Percentiles rank a stretch among this genome's conserved stretches.
phyloP scores from a whole-genome alignment of 2,329 filamentous ascomycete species.

The Cyclaneusma minus region DNA sequence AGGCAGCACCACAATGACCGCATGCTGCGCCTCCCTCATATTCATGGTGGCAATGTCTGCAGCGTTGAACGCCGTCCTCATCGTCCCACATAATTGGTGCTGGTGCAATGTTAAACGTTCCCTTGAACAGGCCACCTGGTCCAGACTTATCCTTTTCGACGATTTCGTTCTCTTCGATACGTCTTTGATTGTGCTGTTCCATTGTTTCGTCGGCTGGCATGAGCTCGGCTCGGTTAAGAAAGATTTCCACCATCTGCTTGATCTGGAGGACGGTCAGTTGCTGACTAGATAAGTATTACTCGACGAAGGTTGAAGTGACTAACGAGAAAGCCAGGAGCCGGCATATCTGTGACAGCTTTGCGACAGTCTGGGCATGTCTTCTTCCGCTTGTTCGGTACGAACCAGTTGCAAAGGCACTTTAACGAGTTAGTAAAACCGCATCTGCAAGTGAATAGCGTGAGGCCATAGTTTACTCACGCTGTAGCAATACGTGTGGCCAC shows the following conservation, averaged over 20 bases:
- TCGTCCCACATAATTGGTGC: slow-evolving; percentile 25
- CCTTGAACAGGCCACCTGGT: slow-evolving; percentile 44
- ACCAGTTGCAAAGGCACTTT: slow-evolving; percentile 21
- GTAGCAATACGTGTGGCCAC: slow-evolving; percentile 61
- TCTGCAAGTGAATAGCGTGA: not conserved
- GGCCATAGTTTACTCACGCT: slow-evolving; percentile 31
- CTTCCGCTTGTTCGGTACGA: slow-evolving; percentile 28
- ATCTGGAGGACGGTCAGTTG: slow-evolving; percentile 26
- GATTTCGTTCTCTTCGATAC: slow-evolving; percentile 40
- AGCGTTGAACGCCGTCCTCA: slow-evolving; percentile 44
- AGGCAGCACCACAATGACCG: slow-evolving; percentile 34
- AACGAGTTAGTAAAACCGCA: slow-evolving; percentile 7
- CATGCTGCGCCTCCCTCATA: slow-evolving; percentile 42
- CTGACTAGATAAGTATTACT: slow-evolving; percentile 1
- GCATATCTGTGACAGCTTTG: slow-evolving; percentile 37
- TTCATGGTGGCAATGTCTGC: slow-evolving; percentile 46
- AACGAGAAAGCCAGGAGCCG: slow-evolving; percentile 49
- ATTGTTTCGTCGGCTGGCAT: slow-evolving; percentile 47
- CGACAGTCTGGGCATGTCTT: slow-evolving; percentile 58
- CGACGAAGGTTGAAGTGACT: slow-evolving; percentile 9
- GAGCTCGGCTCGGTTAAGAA: slow-evolving; percentile 42
- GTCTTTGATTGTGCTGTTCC: slow-evolving; percentile 40
- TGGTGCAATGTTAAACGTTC: slow-evolving; percentile 18
- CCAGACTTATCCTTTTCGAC: slow-evolving; percentile 43
- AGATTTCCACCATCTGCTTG: slow-evolving; percentile 47